Percentiles rank a stretch among this genome's conserved stretches.
Conservation (phyloP, 176 grass and related monocot genomes). For the Chloris gayana region DNA sequence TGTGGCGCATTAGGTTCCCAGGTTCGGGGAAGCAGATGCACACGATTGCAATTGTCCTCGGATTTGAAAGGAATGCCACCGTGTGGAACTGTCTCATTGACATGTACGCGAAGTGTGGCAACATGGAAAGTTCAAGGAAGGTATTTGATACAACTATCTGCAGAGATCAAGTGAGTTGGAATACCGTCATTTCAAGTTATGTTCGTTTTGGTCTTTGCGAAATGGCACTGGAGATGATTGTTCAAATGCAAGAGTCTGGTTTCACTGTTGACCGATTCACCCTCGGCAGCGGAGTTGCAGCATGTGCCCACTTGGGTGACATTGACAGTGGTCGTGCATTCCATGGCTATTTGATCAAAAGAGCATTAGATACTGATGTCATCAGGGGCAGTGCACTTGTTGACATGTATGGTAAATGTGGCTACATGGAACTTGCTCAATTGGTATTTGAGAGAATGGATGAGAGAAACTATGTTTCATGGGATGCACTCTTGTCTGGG, state of each 20-base stretch:
- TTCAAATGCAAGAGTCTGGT: slow-evolving; percentile 56
- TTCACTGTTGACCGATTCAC: slow-evolving; percentile 49
- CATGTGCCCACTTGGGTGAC: slow-evolving; percentile 60
- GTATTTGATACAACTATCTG: slow-evolving; percentile 35
- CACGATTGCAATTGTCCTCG: slow-evolving; percentile 10
- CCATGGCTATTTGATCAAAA: slow-evolving; percentile 62
- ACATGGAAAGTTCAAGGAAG: slow-evolving; percentile 34
- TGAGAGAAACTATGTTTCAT: slow-evolving; percentile 59
- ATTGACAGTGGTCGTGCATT: slow-evolving; percentile 42
- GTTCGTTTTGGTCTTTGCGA: slow-evolving; percentile 36
- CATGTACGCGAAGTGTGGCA: slow-evolving; percentile 57
- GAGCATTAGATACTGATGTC: slow-evolving; percentile 59
- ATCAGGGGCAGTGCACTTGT: slow-evolving; percentile 48
- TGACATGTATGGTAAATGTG: slow-evolving; percentile 59
- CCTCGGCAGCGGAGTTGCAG: slow-evolving; percentile 52
- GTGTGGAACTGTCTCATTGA: slow-evolving; percentile 61
- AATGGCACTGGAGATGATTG: slow-evolving; percentile 51
- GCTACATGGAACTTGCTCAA: slow-evolving; percentile 39
- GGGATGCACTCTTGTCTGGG: slow-evolving; percentile 62
- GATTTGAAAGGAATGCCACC: slow-evolving; percentile 45
- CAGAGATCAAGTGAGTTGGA: slow-evolving; percentile 60
- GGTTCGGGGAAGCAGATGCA: slow-evolving; percentile 60
- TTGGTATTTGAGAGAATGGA: slow-evolving; percentile 49
- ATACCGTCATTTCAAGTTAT: slow-evolving; percentile 62
- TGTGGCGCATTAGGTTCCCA: slow-evolving; percentile 42